Base-by-base conservation (phyloP, 2,329 filamentous ascomycete species). In the Mycosphaerella sp. region DNA sequence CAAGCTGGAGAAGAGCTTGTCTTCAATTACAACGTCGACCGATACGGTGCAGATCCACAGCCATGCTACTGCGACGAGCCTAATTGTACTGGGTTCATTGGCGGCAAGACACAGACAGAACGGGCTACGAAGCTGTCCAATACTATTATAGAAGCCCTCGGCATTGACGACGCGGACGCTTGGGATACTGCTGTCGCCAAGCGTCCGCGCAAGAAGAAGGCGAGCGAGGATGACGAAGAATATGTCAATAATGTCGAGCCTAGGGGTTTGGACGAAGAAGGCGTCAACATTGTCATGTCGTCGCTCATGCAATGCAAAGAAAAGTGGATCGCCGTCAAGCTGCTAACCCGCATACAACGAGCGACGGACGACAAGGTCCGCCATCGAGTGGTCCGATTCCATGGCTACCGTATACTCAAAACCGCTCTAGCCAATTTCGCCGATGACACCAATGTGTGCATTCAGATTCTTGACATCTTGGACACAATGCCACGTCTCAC, bases 11-110 rank as follows among this genome's bases (percentile, higher is more conserved):
- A 98, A 70, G 93, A 98, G 70, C 76, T 98, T 50, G 90, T 95
- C 17, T 98, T 98, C 77, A 96, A 98, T 75, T 98, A 98, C 80
- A 98, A 98, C 64, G 93, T 98, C 59, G 93, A 98, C 71, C 85
- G 93, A 59, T 98, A 98, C 67, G 93, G 93, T 57, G 90, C 93
- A 39, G 89, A 98, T 62, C 91, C 93, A 39, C 91, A 97, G 70
- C 89, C 89, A 25, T 98, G 93, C 71, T 97, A 97, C 70, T 98
- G 93, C 69, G 90, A 82, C 56, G 93, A 98, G 71, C 78, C 84
- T 14, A 97, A 96, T 66, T 98, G 93, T 71, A 89, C 89, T 16
- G 93, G 93, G 48, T 97, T 89, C 70, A 96, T 98, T 60, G 93
- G 93, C 60, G 93, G 93, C 66, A 95, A 95, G 75, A 97, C 93